Base-by-base conservation (phyloP, 139 green algal genomes). In the Picochlorum sp. region DNA sequence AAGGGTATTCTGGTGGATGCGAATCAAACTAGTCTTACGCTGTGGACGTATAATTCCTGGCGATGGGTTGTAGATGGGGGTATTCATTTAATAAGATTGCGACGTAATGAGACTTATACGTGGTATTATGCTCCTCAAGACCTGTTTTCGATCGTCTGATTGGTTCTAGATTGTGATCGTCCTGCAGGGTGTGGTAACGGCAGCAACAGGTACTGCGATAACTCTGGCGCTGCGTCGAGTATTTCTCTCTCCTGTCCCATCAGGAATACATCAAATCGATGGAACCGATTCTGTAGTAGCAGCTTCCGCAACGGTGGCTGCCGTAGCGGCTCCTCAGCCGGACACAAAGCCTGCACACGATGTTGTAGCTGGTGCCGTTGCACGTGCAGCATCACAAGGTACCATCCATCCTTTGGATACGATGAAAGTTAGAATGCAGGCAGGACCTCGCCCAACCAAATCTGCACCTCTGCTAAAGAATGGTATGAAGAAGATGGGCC, bases 351-450 rank as follows among this genome's bases (percentile, higher is more conserved):
- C 67, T n/a, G 67, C 41, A 31, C 49, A 67, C 24, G 88, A 96
- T 50, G 83, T 94, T 14, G 28, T 96, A 16, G 85, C 85, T 14
- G 88, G 88, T 2, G 87, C 86, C 0, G 65, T 93, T 14, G 88
- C 88, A 6, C 73, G 88, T 7, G 87, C 87, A 8, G 77, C 82
- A 8, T 86, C 74, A 5, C 88, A 96, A 75, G 73, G 64, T 57
- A 94, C 85, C 35, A 96, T 96, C 59, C 88, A 96, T 75, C 88
- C 88, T 12, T 59, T 96, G 22, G 88, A 96, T 65, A 96, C 88
- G 5, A 74, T 96, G 24, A 96, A 96, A 63, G 88, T 95, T 25
- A 44, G 67, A 10, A 74, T 74, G 67, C 67, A 74, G 47, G 25
- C 65, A 8, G 57, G 49, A 7, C 12, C 37, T 28, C 12, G 18